These are phyloP conservation scores for Phytophthora parvispora DNA, from an alignment of 352 stramenopile species.

Conservation along the genomic window DNA sequence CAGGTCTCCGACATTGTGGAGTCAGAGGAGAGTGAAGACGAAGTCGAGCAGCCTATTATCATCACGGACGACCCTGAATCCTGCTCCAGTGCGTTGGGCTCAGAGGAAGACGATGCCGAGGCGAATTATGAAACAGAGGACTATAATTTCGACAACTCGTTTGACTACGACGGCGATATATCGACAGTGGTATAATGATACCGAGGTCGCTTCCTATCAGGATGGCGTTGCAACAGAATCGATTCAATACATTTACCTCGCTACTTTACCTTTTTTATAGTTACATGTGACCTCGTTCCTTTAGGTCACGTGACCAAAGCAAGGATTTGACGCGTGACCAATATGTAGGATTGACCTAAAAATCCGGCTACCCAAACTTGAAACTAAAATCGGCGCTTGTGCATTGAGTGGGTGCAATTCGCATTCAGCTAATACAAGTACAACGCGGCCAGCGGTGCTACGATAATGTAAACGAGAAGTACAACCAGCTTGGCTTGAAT, in stretches of 20 bases:
- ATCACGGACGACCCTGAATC: neutral
- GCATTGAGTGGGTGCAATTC: no score
- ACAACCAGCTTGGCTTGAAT: no score
- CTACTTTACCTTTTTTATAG: no score
- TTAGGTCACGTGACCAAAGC: neutral
- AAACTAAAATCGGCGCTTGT: no score
- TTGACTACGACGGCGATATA: neutral
- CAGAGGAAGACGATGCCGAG: neutral
- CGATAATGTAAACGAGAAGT: no score
- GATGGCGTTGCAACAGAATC: neutral
- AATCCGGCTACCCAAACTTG: neutral
- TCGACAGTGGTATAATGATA: neutral
- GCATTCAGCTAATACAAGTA: no score
- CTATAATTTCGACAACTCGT: neutral
- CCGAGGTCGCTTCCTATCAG: no score
- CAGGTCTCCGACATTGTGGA: neutral
- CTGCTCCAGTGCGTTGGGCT: neutral
- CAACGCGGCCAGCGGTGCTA: no score
- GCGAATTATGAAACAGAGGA: neutral
- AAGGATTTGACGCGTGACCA: neutral
- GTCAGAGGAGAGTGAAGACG: neutral
- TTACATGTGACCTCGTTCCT: neutral
- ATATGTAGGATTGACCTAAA: neutral
- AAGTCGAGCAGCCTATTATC: neutral
- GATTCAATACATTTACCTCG: neutral